phyloP scores from a whole-genome alignment of 805 yeast genomes.

The Saccharomyces eubayanus region DNA sequence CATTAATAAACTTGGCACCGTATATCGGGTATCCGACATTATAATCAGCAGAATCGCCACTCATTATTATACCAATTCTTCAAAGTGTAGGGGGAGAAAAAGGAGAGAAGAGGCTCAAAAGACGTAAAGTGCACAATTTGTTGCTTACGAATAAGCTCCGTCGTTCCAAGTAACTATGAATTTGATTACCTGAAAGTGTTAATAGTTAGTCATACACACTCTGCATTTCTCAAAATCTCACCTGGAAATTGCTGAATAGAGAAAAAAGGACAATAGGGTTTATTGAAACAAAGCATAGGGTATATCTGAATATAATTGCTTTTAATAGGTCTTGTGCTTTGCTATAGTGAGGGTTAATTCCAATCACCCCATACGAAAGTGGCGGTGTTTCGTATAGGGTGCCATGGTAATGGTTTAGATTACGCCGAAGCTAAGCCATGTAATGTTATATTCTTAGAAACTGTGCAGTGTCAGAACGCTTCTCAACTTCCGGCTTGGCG shows the following conservation, averaged over 20 bases:
- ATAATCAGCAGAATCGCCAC: slow-evolving; percentile 11
- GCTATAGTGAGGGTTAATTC: neutral
- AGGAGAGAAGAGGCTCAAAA: neutral
- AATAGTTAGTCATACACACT: neutral
- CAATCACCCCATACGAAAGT: neutral
- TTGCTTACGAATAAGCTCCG: neutral
- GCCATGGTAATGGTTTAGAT: neutral
- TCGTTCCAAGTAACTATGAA: neutral
- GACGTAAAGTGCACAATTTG: neutral
- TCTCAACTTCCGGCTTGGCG: too few species aligned
- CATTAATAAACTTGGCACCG: slow-evolving; percentile 62
- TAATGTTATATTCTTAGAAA: neutral
- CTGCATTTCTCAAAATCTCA: neutral
- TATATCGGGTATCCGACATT: slow-evolving; percentile 67
- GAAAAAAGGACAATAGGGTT: neutral
- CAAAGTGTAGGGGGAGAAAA: neutral
- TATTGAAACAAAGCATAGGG: neutral
- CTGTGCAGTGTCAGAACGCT: neutral
- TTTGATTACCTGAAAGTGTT: neutral
- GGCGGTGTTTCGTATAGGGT: neutral
- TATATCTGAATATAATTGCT: neutral
- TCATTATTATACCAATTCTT: neutral
- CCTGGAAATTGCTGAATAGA: neutral
- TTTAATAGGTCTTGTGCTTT: neutral
- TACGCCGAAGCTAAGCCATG: neutral